Base-by-base conservation (phyloP, 352 stramenopile genomes). In the Pythium grandisporangium region DNA sequence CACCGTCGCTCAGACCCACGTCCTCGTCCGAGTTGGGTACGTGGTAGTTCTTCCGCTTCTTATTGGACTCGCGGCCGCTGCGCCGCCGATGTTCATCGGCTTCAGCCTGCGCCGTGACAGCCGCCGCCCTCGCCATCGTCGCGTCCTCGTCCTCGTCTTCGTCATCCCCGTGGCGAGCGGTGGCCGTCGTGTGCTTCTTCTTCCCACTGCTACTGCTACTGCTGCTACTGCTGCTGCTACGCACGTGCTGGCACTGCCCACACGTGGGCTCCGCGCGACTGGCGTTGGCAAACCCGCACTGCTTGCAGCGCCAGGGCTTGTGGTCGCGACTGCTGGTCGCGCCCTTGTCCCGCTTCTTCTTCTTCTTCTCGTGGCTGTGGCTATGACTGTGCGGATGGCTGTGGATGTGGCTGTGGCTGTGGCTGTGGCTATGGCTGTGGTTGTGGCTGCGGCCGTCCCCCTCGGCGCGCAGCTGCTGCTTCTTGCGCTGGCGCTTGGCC, bases 21-120 rank as follows among this genome's bases (percentile, higher is more conserved):
- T 92, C 80, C 25, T 90, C 78, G 45, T 93, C 81, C 34, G 78
- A 93, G 45, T 83, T 73, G 6, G 72, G 79, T 6, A 93, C 61
- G 35, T 70, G 74, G 54, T 93, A 92, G 36, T 77, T 84, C 37
- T 84, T 86, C 20, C 64, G 55, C 42, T 76, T 80, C 56, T 69
- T 81, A 45, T 85, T 84, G 21, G 53, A 47, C 6, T 78, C 64
- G 30, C 79, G 79, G 36, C 64, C 58, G 39, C 76, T 90, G 19
- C 75, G 70, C 67, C 73, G 44, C 61, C 57, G 25, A 53, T 40
- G 39, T 22, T 39, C 30, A 6, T 68, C 59, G n/a, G n/a, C n/a
- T n/a, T n/a, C n/a, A n/a, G n/a, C n/a, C n/a, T n/a, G n/a, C n/a
- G n/a, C n/a, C n/a, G n/a, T n/a, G n/a, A n/a, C n/a, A n/a, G 3